Conservation (phyloP, 768 basidiomycete species). For the Sporobolomyces pararoseus region DNA sequence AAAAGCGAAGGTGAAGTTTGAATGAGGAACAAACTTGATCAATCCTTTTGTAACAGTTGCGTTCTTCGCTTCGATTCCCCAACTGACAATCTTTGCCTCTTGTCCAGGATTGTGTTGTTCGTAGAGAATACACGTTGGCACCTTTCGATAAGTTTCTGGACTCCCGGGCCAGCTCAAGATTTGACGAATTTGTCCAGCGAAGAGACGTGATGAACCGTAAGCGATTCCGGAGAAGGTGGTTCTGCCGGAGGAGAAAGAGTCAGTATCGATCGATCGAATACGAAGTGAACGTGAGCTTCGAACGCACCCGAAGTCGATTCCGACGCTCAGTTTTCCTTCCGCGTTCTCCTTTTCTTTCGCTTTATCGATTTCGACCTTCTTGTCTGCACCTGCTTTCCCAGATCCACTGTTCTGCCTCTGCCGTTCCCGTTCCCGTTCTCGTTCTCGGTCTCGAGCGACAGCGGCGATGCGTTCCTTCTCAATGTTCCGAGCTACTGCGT, state of each 20-base stretch:
- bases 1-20: not conserved
- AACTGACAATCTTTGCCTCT: slow-evolving; percentile 67
- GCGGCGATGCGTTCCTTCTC: slow-evolving; percentile 8
- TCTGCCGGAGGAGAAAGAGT: not conserved
- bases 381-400: not conserved
- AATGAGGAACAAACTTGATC: slow-evolving; percentile 54
- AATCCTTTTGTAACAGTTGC: slow-evolving; percentile 65
- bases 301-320: slow-evolving; percentile 42
- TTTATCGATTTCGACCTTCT: slow-evolving; percentile 1
- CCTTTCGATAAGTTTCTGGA: slow-evolving; percentile 78
- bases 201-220: slow-evolving; percentile 78
- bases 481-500: slow-evolving; percentile 8
- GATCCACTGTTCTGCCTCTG: slow-evolving; percentile 1
- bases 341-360: slow-evolving; percentile 11
- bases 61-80: slow-evolving; percentile 85
- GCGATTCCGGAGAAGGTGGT: slow-evolving; percentile 50
- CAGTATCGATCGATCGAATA: not conserved
- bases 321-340: slow-evolving; percentile 36
- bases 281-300: not conserved
- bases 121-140: slow-evolving; percentile 79
- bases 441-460: not conserved
- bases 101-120: slow-evolving; percentile 53
- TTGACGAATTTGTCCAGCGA: slow-evolving; percentile 73
- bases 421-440: not conserved
- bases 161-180: slow-evolving; percentile 82